Conservation (phyloP, 2,329 filamentous ascomycete species). For the Stagonosporopsis chrysanthemi region DNA sequence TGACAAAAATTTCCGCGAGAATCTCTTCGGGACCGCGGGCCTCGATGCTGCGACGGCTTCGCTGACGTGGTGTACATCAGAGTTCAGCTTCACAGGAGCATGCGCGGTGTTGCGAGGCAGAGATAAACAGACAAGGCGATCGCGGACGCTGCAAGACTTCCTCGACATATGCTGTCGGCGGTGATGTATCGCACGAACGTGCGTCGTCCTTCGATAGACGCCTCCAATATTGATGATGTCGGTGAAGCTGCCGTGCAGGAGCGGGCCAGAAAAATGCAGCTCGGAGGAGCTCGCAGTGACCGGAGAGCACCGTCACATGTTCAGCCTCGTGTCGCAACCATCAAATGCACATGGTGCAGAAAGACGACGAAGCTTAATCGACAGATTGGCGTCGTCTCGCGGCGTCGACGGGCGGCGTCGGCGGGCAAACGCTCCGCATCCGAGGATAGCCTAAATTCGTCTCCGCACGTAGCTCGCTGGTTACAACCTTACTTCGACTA, state of each 20-base stretch:
- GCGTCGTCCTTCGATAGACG: background rate
- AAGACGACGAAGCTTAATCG: conserved; percentile 5
- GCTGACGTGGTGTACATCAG: conserved; percentile 9
- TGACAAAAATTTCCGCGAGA: conserved; percentile 1
- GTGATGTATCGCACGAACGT: background rate
- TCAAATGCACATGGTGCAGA: background rate
- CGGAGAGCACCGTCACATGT: background rate
- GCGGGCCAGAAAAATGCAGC: background rate
- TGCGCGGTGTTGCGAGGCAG: conserved; percentile 1
- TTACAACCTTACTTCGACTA: conserved; percentile 5
- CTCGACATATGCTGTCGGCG: background rate
- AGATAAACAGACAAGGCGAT: background rate
- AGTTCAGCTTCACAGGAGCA: conserved; percentile 3
- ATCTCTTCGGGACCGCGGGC: background rate
- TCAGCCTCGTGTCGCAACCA: conserved; percentile 5
- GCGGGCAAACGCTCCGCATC: conserved; percentile 5
- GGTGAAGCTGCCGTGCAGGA: conserved; percentile 1
- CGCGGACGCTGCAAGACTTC: background rate
- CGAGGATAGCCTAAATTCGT: conserved; percentile 2
- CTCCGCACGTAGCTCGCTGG: conserved; percentile 8
- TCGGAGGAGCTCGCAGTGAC: conserved; percentile 8
- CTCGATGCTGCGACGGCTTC: background rate
- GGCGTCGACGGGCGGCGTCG: background rate
- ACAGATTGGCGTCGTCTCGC: background rate
- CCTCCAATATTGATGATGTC: background rate